phyloP scores from a whole-genome alignment of 148 eudicot species.

The Chenopodium quinoa region DNA sequence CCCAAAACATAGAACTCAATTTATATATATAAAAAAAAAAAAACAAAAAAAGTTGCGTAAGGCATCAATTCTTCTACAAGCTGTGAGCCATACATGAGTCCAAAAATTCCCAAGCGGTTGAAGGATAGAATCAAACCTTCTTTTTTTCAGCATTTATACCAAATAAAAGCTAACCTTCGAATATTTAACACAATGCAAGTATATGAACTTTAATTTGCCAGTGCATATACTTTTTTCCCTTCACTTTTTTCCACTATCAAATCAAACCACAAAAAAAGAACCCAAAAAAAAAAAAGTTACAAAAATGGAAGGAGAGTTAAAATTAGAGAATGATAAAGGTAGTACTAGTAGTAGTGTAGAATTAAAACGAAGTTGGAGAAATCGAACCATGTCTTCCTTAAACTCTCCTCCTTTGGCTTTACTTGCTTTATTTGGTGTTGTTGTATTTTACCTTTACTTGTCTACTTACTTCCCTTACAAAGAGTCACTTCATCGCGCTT shows the following conservation, averaged over 20 bases:
- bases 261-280: background rate
- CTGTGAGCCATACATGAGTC: background rate
- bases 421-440: conserved; percentile 26
- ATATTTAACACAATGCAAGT: background rate
- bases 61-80: conserved; percentile 6
- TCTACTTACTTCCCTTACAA: conserved; percentile 27
- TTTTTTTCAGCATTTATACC: background rate
- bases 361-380: conserved; percentile 9
- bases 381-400: conserved; percentile 12
- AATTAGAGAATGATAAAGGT: background rate
- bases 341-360: background rate
- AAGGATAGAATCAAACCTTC: conserved; percentile 14
- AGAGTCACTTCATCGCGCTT: conserved; percentile 19
- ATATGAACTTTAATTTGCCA: background rate
- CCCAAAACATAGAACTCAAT: too few species aligned
- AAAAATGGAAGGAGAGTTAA: background rate
- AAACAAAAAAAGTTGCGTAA: background rate
- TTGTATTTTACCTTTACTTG: conserved; percentile 29
- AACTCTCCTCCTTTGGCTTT: conserved; percentile 35
- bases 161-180: background rate
- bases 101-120: background rate
- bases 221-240: background rate
- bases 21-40: background rate
- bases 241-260: background rate
- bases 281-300: background rate